A percentile compares a stretch with the other conserved stretches of the same genome.
phyloP scores from a whole-genome alignment of 305 asterid species.

The Stenogyne calaminthoides region DNA sequence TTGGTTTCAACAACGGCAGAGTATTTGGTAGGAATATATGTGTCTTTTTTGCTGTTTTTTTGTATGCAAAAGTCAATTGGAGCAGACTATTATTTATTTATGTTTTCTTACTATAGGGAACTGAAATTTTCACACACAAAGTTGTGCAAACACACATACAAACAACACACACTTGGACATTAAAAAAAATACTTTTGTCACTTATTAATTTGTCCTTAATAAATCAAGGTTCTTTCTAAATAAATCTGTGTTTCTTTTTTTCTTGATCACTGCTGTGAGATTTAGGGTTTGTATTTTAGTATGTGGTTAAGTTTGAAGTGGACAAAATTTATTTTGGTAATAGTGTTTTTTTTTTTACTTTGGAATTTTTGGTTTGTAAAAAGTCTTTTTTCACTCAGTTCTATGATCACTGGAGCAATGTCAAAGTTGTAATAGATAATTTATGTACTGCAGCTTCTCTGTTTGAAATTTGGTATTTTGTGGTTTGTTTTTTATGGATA shows the following conservation, averaged over 20 bases:
- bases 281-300: constrained; percentile 45
- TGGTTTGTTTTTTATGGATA: constrained; percentile 31
- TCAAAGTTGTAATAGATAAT: constrained; percentile 30
- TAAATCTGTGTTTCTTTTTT: constrained; percentile 30
- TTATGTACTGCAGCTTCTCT: constrained; percentile 19
- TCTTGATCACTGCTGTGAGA: constrained; percentile 27
- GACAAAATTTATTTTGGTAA: constrained; percentile 41
- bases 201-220: constrained; percentile 46
- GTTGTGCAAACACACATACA: too few species aligned
- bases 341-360: constrained; percentile 19
- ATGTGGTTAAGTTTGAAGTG: constrained; percentile 37
- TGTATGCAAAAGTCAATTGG: constrained; percentile 57
- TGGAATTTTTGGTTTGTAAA: constrained; percentile 29
- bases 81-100: constrained; percentile 24
- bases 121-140: constrained; percentile 33
- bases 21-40: constrained; percentile 47
- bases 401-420: constrained; percentile 37
- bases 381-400: constrained; percentile 29
- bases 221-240: constrained; percentile 41
- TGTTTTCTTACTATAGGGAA: constrained; percentile 38
- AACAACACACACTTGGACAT: constrained; percentile 21
- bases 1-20: constrained; percentile 49
- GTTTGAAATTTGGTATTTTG: constrained; percentile 32
- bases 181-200: constrained; percentile 31
- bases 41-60: constrained; percentile 49